Percentiles rank a stretch among this genome's conserved stretches.
Conservation (phyloP, 148 eudicot species). For the Dysphania ambrosioides region DNA sequence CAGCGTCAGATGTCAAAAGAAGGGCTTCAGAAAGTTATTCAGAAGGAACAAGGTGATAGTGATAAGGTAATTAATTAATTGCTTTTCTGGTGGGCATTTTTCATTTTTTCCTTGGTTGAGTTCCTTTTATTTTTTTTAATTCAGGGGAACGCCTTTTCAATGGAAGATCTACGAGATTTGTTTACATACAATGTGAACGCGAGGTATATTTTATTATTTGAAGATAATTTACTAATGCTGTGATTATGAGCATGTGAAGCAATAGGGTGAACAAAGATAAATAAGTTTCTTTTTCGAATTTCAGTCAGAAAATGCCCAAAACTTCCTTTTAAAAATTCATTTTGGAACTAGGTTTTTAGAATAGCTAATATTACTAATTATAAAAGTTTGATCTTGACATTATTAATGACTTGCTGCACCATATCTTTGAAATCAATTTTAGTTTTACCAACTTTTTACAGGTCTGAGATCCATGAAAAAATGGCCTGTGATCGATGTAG, state of each 20-base stretch:
- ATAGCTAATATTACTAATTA: background rate
- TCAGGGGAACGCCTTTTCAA: constrained; percentile 83
- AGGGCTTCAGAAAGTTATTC: constrained; percentile 97
- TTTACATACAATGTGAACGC: constrained; percentile 66
- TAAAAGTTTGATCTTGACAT: background rate
- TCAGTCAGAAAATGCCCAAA: background rate
- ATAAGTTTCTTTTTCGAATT: background rate
- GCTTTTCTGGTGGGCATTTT: constrained; percentile 26
- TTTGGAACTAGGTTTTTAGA: background rate
- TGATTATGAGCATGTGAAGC: background rate
- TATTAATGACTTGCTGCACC: constrained; percentile 5
- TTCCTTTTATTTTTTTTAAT: constrained; percentile 7
- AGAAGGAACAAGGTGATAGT: constrained; percentile 63
- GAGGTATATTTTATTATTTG: constrained; percentile 43
- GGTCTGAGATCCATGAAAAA: constrained; percentile 96
- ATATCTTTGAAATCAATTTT: background rate
- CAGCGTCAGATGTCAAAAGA: constrained; percentile 99
- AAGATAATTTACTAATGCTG: background rate
- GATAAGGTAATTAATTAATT: constrained; percentile 33
- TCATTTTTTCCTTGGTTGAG: constrained; percentile 8
- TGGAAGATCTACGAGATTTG: constrained; percentile 88
- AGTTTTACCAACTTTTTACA: constrained; percentile 23
- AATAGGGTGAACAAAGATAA: background rate
- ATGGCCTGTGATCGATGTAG: constrained; percentile 81
- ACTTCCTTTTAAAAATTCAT: background rate